A percentile compares a stretch with the other conserved stretches of the same genome.
Conservation (phyloP, 2,329 filamentous ascomycete genomes). For the Scedosporium minutisporum region DNA sequence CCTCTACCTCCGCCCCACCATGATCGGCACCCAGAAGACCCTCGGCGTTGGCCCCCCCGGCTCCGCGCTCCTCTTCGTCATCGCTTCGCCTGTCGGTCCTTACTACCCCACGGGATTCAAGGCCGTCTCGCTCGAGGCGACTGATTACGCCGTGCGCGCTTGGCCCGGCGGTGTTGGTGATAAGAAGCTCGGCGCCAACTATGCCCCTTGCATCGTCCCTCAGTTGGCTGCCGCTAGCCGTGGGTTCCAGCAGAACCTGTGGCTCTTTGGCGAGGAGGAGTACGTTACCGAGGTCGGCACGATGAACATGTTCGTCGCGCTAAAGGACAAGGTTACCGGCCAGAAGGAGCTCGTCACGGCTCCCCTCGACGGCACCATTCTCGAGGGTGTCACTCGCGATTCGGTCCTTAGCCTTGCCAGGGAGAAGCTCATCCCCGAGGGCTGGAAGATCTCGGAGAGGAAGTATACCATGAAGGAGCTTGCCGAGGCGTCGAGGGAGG, state of each 20-base stretch:
- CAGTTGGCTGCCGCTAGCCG: slow-evolving; percentile 84
- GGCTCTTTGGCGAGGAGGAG: slow-evolving; percentile 93
- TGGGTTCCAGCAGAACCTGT: slow-evolving; percentile 96
- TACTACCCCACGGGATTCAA: slow-evolving; percentile 99
- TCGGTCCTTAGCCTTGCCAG: slow-evolving; percentile 78
- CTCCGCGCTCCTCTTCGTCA: slow-evolving; percentile 85
- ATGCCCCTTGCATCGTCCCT: slow-evolving; percentile 97
- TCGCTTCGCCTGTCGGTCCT: slow-evolving; percentile 90
- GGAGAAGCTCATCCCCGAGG: slow-evolving; percentile 72
- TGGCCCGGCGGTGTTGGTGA: slow-evolving; percentile 97
- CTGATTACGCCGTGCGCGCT: slow-evolving; percentile 89
- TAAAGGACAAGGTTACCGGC: slow-evolving; percentile 78
- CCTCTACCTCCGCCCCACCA: slow-evolving; percentile 87
- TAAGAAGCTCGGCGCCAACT: slow-evolving; percentile 98
- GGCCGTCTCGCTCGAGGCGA: slow-evolving; percentile 88
- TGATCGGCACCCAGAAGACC: slow-evolving; percentile 94
- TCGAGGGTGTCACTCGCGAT: slow-evolving; percentile 90
- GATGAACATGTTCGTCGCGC: slow-evolving; percentile 92
- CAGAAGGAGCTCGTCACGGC: slow-evolving; percentile 91
- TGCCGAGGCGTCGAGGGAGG: slow-evolving; percentile 70
- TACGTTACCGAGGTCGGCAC: slow-evolving; percentile 96
- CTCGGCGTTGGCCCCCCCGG: slow-evolving; percentile 88
- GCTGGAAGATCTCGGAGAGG: slow-evolving; percentile 80
- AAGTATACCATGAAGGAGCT: slow-evolving; percentile 89
- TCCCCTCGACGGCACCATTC: slow-evolving; percentile 89